Evolutionary conservation across 139 green algal genomes (phyloP), one percentile per base, ranked within the genome.

Genomic region (Picochlorum sp.): DNA sequence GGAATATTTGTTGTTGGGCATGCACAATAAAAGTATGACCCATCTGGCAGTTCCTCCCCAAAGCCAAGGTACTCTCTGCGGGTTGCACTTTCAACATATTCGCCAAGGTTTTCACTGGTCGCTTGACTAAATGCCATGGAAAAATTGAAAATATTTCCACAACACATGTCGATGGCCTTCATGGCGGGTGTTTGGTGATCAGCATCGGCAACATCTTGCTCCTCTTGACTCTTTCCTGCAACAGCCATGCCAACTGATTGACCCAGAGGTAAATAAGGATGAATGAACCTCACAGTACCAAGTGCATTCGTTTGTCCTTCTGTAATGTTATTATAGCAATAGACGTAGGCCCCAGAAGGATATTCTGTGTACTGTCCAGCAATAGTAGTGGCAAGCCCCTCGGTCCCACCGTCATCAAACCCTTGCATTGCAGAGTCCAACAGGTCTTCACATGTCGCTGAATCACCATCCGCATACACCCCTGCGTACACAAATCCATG

Each of bases 1-100:
- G 47, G 47, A 54, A 54, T 54, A 54, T 54, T 54, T 54, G 47
- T 54, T 20, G 15, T 26, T 21, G 47, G 47, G 47, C 47, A 54
- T 54, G 47, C 47, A 54, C 47, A 54, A 4, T 54, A 54, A 10
- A 54, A 54, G 47, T 54, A 54, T 0, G 47, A 26, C 16, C 47
- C 47, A 54, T 54, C 47, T 54, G 47, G 9, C 16, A 54, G 18
- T 20, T 54, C n/a, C 15, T 54, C 47, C 16, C 47, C n/a, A 21
- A 54, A 54, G 5, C 18, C 47, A 21, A 54, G 18, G n/a, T 54
- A 54, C 18, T 54, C 47, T 54, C 47, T 54, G 8, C 47, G 47
- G 34, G 34, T 41, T 1, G 47, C 24, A 21, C 47, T 21, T 21
- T 54, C 47, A 20, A 54, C 47, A 54, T 54, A 54, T 21, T 54